Percentiles rank a stretch among this genome's conserved stretches.
phyloP scores from a whole-genome alignment of 2,329 filamentous ascomycete species.

The Pseudogymnoascus sp. region DNA sequence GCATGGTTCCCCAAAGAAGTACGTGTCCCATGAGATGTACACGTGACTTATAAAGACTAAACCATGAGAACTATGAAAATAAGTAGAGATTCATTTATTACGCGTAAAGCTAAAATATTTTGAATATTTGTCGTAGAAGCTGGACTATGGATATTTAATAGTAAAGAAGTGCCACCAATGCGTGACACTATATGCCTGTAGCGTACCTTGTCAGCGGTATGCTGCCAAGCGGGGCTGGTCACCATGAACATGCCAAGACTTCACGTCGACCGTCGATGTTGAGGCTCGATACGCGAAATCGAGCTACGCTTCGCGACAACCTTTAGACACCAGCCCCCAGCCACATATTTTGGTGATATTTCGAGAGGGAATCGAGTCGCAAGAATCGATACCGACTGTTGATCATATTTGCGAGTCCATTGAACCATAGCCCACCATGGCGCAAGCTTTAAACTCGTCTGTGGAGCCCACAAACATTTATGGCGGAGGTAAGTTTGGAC shows the following conservation, averaged over 20 bases:
- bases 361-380: conserved; percentile 6
- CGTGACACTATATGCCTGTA: conserved; percentile 5
- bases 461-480: conserved; percentile 56
- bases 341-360: conserved; percentile 8
- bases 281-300: conserved; percentile 9
- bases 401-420: conserved; percentile 6
- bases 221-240: not conserved
- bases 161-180: not conserved
- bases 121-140: not conserved
- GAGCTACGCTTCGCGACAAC: conserved; percentile 8
- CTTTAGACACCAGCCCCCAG: not conserved
- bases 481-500: conserved; percentile 47
- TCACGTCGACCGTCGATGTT: not conserved
- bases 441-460: conserved; percentile 49
- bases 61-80: not conserved
- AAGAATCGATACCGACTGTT: conserved; percentile 1
- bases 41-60: not conserved
- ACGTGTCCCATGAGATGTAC: not conserved
- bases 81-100: not conserved
- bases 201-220: not conserved
- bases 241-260: conserved; percentile 9
- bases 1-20: not conserved
- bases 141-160: not conserved
- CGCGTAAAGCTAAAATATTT: not conserved
- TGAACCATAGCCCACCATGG: conserved; percentile 2